Evolutionary conservation across 2,329 filamentous ascomycete genomes (phyloP).

Genomic region (Colletotrichum salicis): DNA sequence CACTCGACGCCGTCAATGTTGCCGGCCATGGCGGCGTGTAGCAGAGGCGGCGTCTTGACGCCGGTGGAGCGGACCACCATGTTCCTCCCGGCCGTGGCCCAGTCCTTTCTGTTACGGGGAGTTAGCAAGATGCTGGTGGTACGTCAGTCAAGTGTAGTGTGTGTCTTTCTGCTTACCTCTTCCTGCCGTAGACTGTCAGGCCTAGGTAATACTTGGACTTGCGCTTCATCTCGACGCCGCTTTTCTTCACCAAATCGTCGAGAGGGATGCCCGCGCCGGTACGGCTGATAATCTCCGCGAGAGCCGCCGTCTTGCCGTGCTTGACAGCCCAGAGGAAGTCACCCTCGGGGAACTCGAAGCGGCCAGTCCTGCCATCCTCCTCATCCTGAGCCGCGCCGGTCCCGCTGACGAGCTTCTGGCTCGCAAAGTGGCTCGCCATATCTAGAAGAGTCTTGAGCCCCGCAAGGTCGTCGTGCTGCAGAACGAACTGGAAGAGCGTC

Average conservation of each 20-base stretch:
- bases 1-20: slow-evolving; percentile 79
- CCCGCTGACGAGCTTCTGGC: slow-evolving; percentile 43
- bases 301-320: slow-evolving; percentile 63
- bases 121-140: slow-evolving; percentile 31
- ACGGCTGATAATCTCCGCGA: slow-evolving; percentile 72
- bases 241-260: slow-evolving; percentile 72
- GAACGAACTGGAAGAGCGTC: slow-evolving; percentile 55
- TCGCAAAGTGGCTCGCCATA: slow-evolving; percentile 57
- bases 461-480: slow-evolving; percentile 62
- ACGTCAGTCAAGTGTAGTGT: neutral
- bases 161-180: slow-evolving; percentile 53
- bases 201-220: slow-evolving; percentile 82
- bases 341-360: slow-evolving; percentile 51
- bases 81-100: slow-evolving; percentile 72
- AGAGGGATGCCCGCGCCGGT: slow-evolving; percentile 77
- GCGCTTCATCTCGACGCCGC: slow-evolving; percentile 69
- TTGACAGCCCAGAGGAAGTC: slow-evolving; percentile 58
- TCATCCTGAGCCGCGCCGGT: slow-evolving; percentile 40
- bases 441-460: slow-evolving; percentile 69
- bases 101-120: slow-evolving; percentile 63
- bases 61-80: slow-evolving; percentile 52
- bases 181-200: slow-evolving; percentile 78
- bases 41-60: slow-evolving; percentile 65
- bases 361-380: slow-evolving; percentile 41
- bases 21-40: slow-evolving; percentile 66